Evolutionary conservation across 805 yeast genomes (phyloP).

Genomic region (Starmerella stigmatis): DNA sequence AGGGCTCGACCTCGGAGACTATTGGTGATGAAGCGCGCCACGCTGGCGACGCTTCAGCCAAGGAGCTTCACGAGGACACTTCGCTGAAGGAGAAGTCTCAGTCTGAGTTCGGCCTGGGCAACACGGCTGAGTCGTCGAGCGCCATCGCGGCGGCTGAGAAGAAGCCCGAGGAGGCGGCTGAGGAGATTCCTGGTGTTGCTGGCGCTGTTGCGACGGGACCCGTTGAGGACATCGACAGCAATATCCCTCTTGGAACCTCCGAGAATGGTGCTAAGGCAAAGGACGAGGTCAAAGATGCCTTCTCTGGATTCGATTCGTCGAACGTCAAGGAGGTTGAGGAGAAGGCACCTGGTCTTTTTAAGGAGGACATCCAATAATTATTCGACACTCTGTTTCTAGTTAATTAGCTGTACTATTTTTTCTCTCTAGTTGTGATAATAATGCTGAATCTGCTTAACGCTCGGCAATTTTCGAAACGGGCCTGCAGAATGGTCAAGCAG

Average conservation of each 20-base stretch:
- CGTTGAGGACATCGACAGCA: constrained; percentile 9
- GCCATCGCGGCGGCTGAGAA: not conserved
- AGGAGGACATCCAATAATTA: constrained; percentile 23
- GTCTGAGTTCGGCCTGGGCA: not conserved
- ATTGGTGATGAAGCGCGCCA: not conserved
- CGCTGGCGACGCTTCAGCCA: not conserved
- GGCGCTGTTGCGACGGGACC: constrained; percentile 14
- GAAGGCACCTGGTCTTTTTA: constrained; percentile 22
- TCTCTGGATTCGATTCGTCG: constrained; percentile 26
- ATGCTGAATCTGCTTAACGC: no score
- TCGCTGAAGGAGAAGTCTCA: constrained; percentile 2
- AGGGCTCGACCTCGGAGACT: not conserved
- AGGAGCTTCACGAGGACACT: not conserved
- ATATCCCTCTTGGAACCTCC: constrained; percentile 11
- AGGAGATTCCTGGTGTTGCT: constrained; percentile 9
- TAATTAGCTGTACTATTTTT: constrained; percentile 6
- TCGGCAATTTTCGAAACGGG: no score
- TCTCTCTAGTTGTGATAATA: no score
- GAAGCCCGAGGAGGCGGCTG: constrained; percentile 6
- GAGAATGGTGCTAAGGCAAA: constrained; percentile 1
- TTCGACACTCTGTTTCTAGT: not conserved
- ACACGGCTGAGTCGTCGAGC: not conserved
- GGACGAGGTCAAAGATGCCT: constrained; percentile 15
- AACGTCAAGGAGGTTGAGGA: constrained; percentile 21
- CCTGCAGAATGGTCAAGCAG: no score